Evolutionary conservation across 2,329 filamentous ascomycete genomes (phyloP).

Genomic region (Periconia sp.): DNA sequence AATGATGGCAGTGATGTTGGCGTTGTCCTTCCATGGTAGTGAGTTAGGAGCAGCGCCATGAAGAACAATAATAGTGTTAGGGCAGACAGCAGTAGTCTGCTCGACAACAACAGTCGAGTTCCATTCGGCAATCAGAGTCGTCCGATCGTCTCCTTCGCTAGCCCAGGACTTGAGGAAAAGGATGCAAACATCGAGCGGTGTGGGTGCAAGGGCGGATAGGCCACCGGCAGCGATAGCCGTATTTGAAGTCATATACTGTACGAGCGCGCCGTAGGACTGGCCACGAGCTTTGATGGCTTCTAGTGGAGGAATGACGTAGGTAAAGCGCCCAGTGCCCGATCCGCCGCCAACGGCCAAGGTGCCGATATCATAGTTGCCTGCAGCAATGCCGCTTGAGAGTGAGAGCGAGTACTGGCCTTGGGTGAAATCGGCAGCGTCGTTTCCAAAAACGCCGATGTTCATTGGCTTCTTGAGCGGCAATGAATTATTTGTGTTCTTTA

Average conservation of each 20-base stretch:
- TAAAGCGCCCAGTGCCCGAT: slow-evolving; percentile 48
- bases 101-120: slow-evolving; percentile 49
- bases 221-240: slow-evolving; percentile 35
- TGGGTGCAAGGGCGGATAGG: slow-evolving; percentile 31
- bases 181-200: slow-evolving; percentile 54
- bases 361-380: slow-evolving; percentile 43
- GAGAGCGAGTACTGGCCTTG: slow-evolving; percentile 48
- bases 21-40: slow-evolving; percentile 48
- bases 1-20: slow-evolving; percentile 49
- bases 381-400: slow-evolving; percentile 8
- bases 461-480: slow-evolving; percentile 59
- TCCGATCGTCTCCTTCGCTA: slow-evolving; percentile 51
- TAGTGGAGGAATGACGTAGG: slow-evolving; percentile 48
- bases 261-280: slow-evolving; percentile 38
- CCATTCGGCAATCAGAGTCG: slow-evolving; percentile 48
- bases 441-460: slow-evolving; percentile 57
- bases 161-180: slow-evolving; percentile 64
- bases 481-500: slow-evolving; percentile 57
- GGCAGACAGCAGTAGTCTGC: slow-evolving; percentile 50
- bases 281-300: slow-evolving; percentile 46
- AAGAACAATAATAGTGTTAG: slow-evolving; percentile 58
- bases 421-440: slow-evolving; percentile 55
- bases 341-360: slow-evolving; percentile 54
- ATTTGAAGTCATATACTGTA: slow-evolving; percentile 56
- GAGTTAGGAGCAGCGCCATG: slow-evolving; percentile 48